Conservation (phyloP, 129 eudicot genomes). For the Arctium lappa region DNA sequence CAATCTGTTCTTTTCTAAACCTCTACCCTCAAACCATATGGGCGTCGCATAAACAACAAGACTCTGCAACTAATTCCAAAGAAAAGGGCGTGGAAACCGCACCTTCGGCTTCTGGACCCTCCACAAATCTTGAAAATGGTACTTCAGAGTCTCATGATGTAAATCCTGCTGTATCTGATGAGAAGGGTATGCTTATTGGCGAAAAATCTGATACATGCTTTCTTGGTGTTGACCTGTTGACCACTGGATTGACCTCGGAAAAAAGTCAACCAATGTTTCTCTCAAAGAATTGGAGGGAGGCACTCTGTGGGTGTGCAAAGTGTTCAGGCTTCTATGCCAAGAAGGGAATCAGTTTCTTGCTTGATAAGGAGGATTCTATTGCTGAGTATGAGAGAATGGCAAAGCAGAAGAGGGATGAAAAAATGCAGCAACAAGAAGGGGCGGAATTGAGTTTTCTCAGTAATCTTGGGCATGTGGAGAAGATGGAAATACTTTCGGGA, state of each 20-base stretch:
- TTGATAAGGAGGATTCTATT: conserved; percentile 82
- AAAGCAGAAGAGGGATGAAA: conserved; percentile 70
- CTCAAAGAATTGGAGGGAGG: conserved; percentile 76
- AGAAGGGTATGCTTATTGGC: conserved; percentile 18
- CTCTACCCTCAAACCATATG: conserved; percentile 57
- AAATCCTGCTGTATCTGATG: conserved; percentile 5
- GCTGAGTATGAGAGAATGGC: conserved; percentile 88
- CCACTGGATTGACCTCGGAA: conserved; percentile 30
- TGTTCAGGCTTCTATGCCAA: conserved; percentile 58
- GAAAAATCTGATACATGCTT: conserved; percentile 44
- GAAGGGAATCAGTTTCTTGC: conserved; percentile 64
- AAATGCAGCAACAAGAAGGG: conserved; percentile 71
- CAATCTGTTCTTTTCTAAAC: conserved; percentile 54
- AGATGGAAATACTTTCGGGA: conserved; percentile 81
- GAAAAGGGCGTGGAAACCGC: conserved; percentile 44
- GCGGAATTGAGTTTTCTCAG: conserved; percentile 53
- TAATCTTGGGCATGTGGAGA: conserved; percentile 78
- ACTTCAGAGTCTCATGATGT: conserved; percentile 19
- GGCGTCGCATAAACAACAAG: conserved; percentile 34
- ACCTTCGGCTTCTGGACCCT: conserved; percentile 29
- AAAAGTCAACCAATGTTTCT: conserved; percentile 71
- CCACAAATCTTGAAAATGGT: conserved; percentile 25
- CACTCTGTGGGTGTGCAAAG: conserved; percentile 64
- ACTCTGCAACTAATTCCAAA: conserved; percentile 30
- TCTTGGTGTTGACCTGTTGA: conserved; percentile 52